Percentiles rank a stretch among this genome's conserved stretches.
phyloP scores from a whole-genome alignment of 345 rosid genomes.

The Brassica juncea region DNA sequence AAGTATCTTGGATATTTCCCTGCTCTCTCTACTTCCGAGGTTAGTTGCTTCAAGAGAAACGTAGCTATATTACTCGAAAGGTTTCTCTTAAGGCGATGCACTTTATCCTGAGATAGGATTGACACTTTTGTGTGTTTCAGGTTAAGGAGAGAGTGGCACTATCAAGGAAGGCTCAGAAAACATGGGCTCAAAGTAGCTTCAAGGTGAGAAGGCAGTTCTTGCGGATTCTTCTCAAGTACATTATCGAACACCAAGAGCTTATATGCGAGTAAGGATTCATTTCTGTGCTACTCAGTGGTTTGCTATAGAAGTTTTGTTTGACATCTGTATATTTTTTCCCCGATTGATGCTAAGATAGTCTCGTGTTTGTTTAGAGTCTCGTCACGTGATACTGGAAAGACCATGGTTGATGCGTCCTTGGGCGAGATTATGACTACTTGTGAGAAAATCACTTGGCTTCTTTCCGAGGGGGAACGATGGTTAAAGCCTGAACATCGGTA shows the following conservation, averaged over 20 bases:
- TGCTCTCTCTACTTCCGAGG: slow-evolving; percentile 73
- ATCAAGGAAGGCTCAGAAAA: slow-evolving; percentile 91
- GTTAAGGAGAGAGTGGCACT: slow-evolving; percentile 75
- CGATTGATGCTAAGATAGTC: not conserved
- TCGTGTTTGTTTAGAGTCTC: slow-evolving; percentile 61
- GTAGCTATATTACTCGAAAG: slow-evolving; percentile 2
- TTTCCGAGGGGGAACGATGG: slow-evolving; percentile 97
- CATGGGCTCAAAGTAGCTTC: slow-evolving; percentile 92
- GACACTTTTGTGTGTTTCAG: slow-evolving; percentile 44
- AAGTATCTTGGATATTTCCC: slow-evolving; percentile 87
- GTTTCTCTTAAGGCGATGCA: not conserved
- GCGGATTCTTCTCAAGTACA: slow-evolving; percentile 86
- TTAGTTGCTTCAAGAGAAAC: slow-evolving; percentile 38
- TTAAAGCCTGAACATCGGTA: slow-evolving; percentile 92
- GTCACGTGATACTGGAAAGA: slow-evolving; percentile 97
- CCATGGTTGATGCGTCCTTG: slow-evolving; percentile 96
- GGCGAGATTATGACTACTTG: slow-evolving; percentile 99
- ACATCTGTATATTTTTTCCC: not conserved
- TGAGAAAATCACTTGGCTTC: slow-evolving; percentile 99
- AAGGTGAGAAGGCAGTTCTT: slow-evolving; percentile 92
- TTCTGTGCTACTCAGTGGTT: slow-evolving; percentile 17
- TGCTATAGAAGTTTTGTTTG: slow-evolving; percentile 2
- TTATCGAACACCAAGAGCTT: slow-evolving; percentile 88
- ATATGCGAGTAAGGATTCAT: slow-evolving; percentile 83
- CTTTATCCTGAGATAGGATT: slow-evolving; percentile 23